phyloP scores from a whole-genome alignment of 2,329 filamentous ascomycete species.

The Ilyonectria mors-panacis region DNA sequence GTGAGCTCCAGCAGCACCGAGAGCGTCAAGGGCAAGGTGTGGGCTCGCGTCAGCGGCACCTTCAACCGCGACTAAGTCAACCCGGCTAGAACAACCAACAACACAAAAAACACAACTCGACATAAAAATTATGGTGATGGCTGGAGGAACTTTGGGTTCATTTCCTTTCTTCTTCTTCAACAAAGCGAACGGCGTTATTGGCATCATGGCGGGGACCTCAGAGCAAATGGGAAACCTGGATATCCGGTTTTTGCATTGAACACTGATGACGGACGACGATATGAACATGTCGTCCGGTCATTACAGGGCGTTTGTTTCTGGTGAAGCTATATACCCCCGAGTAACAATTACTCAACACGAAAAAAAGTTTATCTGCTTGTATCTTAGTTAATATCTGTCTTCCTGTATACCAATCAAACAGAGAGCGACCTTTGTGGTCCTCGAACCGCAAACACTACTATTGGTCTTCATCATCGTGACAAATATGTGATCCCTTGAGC shows the following conservation, averaged over 20 bases:
- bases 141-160: background rate
- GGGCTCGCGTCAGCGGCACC: conserved; percentile 53
- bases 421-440: background rate
- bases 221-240: conserved; percentile 50
- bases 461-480: background rate
- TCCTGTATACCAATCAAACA: background rate
- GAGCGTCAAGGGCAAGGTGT: conserved; percentile 52
- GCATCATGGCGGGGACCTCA: conserved; percentile 48
- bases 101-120: conserved; percentile 6
- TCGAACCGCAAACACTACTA: background rate
- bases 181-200: conserved; percentile 48
- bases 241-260: conserved; percentile 34
- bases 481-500: background rate
- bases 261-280: conserved; percentile 35
- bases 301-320: conserved; percentile 60
- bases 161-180: conserved; percentile 12
- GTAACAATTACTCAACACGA: conserved; percentile 31
- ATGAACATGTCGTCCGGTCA: conserved; percentile 35
- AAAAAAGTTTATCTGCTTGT: conserved; percentile 22
- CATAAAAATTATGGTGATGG: conserved; percentile 13
- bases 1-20: conserved; percentile 58
- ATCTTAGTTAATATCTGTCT: conserved; percentile 6
- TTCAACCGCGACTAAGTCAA: conserved; percentile 49
- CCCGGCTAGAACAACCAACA: background rate
- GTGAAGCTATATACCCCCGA: conserved; percentile 63